phyloP scores from a whole-genome alignment of 768 basidiomycete species.

The Lanmaoa rubissima region DNA sequence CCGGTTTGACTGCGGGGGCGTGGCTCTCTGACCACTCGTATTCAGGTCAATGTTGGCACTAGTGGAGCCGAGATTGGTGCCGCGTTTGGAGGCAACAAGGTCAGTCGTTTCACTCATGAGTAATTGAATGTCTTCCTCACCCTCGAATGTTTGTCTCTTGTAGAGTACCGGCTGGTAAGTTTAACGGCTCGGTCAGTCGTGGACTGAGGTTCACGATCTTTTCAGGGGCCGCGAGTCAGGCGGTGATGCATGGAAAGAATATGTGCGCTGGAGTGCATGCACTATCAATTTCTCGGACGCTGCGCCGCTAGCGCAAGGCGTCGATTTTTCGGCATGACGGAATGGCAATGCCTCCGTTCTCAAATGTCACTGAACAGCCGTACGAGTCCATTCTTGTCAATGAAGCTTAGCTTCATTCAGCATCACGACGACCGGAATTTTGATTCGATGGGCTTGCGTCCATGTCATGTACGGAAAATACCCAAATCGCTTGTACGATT shows the following conservation, averaged over 20 bases:
- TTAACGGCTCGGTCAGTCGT: constrained; percentile 2
- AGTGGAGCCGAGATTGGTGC: constrained; percentile 77
- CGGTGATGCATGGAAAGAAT: constrained; percentile 98
- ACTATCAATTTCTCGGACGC: constrained; percentile 92
- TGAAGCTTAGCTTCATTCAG: constrained; percentile 21
- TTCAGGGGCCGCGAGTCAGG: constrained; percentile 92
- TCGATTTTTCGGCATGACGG: constrained; percentile 63
- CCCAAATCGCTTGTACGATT: constrained; percentile 15
- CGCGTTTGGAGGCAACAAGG: constrained; percentile 95
- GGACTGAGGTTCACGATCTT: constrained; percentile 21
- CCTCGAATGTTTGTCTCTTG: constrained; percentile 11
- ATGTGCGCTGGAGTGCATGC: constrained; percentile 88
- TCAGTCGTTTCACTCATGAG: constrained; percentile 28
- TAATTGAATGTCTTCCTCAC: constrained; percentile 14
- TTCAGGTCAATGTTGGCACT: constrained; percentile 63
- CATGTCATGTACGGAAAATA: constrained; percentile 10
- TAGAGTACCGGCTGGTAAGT: constrained; percentile 84
- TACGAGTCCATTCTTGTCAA: constrained; percentile 14
- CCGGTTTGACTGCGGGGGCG: background rate
- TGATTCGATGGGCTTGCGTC: constrained; percentile 7
- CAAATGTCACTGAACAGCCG: constrained; percentile 2
- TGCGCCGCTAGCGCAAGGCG: constrained; percentile 90
- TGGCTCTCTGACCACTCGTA: constrained; percentile 2
- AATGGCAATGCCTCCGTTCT: constrained; percentile 1
- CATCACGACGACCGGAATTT: constrained; percentile 24